Evolutionary conservation across 2,329 filamentous ascomycete genomes (phyloP), one percentile per base, ranked within the genome.

Genomic region (Coniochaeta sp.): DNA sequence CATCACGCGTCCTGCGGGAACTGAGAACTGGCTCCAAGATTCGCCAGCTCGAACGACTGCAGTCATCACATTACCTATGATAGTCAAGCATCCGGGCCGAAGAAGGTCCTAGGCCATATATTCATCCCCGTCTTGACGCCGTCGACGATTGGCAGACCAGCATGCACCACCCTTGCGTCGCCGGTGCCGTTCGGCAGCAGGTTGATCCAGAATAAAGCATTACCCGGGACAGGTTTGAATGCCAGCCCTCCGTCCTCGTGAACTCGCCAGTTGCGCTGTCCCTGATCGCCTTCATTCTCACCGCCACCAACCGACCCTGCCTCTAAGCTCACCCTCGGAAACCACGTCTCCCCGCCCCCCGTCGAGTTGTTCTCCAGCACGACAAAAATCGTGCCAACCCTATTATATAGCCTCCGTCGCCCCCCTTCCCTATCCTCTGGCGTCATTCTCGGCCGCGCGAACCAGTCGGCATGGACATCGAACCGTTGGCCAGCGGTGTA

Each of bases 121-220:
- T 77, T 77, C 73, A 78, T 73, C 40, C 72, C 74, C 3, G 72
- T 74, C 70, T 78, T 79, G 57, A 68, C 56, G 6, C 76, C 76
- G 1, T 67, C 67, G 16, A 63, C 67, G 6, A 77, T 68, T 7
- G 75, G 74, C 58, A 77, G 62, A 0, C 76, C 76, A 1, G 76
- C 74, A 63, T 78, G 76, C 17, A 74, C 63, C 8, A 71, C 72
- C 58, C 74, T 70, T 43, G 60, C 62, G 59, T 77, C 73, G 0
- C 76, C 76, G 2, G 70, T 73, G 19, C 74, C 74, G 47, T 76
- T 74, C 22, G 65, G 63, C 33, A 73, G 67, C 58, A 77, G 62
- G 60, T 77, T 77, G n/a, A 76, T 69, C 75, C 76, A 77, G 59
- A 77, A 77, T 40, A 78, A 58, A 2, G 72, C 75, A 57, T 77